These are phyloP conservation scores for Boechera divaricarpa DNA, from an alignment of 345 rosid species.

Conservation along the genomic window DNA sequence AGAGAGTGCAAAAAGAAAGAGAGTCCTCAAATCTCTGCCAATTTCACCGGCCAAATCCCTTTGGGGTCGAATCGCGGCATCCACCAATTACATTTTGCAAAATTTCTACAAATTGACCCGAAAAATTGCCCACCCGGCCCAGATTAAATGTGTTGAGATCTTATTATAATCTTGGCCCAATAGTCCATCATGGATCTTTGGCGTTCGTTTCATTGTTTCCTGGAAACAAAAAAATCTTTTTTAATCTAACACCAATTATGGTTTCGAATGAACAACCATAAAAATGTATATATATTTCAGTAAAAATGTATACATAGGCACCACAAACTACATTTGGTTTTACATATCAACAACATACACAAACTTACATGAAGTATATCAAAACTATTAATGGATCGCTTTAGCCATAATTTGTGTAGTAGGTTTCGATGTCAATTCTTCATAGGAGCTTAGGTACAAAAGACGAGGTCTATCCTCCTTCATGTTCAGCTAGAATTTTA, in stretches of 20 bases:
- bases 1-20: neutral
- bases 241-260: too few relatives aligned
- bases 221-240: too few relatives aligned
- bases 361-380: neutral
- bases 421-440: neutral
- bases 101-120: neutral
- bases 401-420: neutral
- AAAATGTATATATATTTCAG: too few relatives aligned
- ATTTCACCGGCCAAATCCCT: constrained; percentile 18
- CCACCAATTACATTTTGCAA: constrained; percentile 2
- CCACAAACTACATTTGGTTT: too few relatives aligned
- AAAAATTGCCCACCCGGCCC: constrained; percentile 31
- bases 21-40: constrained; percentile 23
- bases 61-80: constrained; percentile 18
- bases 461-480: too few relatives aligned
- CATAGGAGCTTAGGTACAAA: too few relatives aligned
- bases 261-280: too few relatives aligned
- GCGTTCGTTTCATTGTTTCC: too few relatives aligned
- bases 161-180: constrained; percentile 19
- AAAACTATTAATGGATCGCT: neutral
- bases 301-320: too few relatives aligned
- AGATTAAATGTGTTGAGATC: neutral
- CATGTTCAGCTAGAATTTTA: too few relatives aligned
- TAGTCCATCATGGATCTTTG: neutral
- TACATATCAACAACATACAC: too few relatives aligned